phyloP scores from a whole-genome alignment of 2,329 filamentous ascomycete genomes.

The Rosellinia necatrix region DNA sequence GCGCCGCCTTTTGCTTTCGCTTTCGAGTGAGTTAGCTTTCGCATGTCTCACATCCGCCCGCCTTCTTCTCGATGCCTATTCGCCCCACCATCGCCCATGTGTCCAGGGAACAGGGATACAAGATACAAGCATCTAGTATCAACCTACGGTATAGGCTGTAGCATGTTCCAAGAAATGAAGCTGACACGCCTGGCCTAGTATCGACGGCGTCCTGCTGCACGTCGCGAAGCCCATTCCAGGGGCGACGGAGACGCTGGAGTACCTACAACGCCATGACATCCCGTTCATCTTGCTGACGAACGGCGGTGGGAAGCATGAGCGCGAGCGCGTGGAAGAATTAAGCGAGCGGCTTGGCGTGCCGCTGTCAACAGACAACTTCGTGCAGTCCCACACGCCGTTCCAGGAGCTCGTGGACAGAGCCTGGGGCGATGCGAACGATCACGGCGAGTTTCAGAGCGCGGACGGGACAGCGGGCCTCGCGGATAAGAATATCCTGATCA shows the following conservation, averaged over 20 bases:
- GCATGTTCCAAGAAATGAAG: neutral
- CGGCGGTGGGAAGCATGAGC: constrained; percentile 85
- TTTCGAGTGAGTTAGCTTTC: constrained; percentile 43
- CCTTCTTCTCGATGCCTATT: neutral
- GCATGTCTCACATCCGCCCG: neutral
- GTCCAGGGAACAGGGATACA: too few species aligned
- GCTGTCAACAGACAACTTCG: constrained; percentile 71
- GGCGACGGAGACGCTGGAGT: constrained; percentile 73
- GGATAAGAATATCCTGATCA: constrained; percentile 73
- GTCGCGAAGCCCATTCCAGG: constrained; percentile 78
- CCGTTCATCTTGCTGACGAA: constrained; percentile 97
- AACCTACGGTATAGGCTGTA: neutral
- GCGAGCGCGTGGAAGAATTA: constrained; percentile 72
- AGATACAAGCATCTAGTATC: neutral
- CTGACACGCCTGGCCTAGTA: constrained; percentile 48
- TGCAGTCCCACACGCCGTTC: constrained; percentile 93
- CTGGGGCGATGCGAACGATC: constrained; percentile 1
- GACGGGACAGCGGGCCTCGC: constrained; percentile 51
- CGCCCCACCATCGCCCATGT: neutral
- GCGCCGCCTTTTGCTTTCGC: constrained; percentile 40
- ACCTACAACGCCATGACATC: constrained; percentile 74
- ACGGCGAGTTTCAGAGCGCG: neutral
- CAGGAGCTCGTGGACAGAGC: constrained; percentile 57
- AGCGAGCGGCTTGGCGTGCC: constrained; percentile 66
- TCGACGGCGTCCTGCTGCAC: constrained; percentile 94